A percentile compares a stretch with the other conserved stretches of the same genome.
Conservation (phyloP, 208 protist species). For the Zelonia costaricensis region DNA sequence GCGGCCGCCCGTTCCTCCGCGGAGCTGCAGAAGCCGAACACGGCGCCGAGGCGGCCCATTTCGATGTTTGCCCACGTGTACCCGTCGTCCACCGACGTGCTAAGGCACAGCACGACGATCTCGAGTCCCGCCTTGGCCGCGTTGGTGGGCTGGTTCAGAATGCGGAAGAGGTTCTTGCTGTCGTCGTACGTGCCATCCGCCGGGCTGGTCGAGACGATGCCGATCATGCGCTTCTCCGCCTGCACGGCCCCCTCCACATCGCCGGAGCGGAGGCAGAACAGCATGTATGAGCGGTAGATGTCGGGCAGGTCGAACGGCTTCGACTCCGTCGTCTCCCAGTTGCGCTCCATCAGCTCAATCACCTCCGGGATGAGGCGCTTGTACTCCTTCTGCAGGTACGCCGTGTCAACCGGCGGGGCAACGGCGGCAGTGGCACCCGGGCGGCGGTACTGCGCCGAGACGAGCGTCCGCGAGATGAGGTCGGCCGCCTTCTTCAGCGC, state of each 20-base stretch:
- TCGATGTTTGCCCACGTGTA: constrained; percentile 71
- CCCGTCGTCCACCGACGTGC: constrained; percentile 39
- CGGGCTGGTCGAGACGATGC: constrained; percentile 32
- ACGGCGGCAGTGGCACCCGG: background rate
- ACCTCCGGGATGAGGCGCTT: constrained; percentile 26
- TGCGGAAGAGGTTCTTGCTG: constrained; percentile 57
- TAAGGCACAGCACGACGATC: constrained; percentile 64
- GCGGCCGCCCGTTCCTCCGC: constrained; percentile 49
- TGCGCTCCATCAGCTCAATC: constrained; percentile 42
- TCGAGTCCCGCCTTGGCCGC: constrained; percentile 78
- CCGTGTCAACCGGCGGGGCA: background rate
- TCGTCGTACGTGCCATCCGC: constrained; percentile 35
- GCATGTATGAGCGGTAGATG: constrained; percentile 60
- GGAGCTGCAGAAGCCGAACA: constrained; percentile 66
- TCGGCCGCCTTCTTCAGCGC: constrained; percentile 40
- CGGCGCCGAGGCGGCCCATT: constrained; percentile 41
- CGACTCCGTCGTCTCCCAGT: constrained; percentile 41
- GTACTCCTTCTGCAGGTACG: constrained; percentile 21
- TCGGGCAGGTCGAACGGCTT: constrained; percentile 56
- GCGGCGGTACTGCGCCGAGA: constrained; percentile 2
- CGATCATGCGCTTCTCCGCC: constrained; percentile 46
- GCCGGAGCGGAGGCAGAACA: constrained; percentile 39
- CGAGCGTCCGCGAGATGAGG: constrained; percentile 12
- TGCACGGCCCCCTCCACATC: constrained; percentile 45
- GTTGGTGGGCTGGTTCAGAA: constrained; percentile 70